Conservation (phyloP, 305 asterid species). For the Solanum chacoense region DNA sequence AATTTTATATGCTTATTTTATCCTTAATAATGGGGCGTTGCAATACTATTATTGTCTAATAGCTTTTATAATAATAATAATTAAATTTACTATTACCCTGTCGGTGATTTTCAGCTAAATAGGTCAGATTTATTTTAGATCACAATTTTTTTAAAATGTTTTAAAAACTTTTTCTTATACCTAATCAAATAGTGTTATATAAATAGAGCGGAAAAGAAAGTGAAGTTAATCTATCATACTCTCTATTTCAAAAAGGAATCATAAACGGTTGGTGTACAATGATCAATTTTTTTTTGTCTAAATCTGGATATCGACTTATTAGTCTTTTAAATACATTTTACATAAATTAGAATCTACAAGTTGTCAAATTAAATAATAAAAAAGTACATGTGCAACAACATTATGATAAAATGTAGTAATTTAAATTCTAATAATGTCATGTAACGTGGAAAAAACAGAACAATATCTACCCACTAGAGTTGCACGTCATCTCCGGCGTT, state of each 20-base stretch:
- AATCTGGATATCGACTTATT: neutral
- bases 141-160: accelerated
- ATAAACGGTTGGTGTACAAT: neutral
- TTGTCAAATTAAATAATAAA: neutral
- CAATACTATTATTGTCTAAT: neutral
- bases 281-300: neutral
- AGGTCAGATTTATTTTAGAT: neutral
- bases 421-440: neutral
- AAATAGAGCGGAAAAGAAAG: no score
- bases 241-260: neutral
- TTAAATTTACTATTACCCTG: neutral
- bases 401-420: neutral
- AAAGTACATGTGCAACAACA: neutral
- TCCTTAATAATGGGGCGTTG: neutral
- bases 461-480: neutral
- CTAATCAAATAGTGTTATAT: neutral
- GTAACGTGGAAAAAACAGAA: neutral
- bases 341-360: neutral
- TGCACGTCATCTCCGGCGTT: neutral
- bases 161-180: no score
- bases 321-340: neutral
- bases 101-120: neutral
- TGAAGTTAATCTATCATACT: neutral
- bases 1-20: neutral
- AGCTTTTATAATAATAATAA: neutral